phyloP scores from a whole-genome alignment of 202 grass and related monocot genomes.

The Brachypodium distachyon region DNA sequence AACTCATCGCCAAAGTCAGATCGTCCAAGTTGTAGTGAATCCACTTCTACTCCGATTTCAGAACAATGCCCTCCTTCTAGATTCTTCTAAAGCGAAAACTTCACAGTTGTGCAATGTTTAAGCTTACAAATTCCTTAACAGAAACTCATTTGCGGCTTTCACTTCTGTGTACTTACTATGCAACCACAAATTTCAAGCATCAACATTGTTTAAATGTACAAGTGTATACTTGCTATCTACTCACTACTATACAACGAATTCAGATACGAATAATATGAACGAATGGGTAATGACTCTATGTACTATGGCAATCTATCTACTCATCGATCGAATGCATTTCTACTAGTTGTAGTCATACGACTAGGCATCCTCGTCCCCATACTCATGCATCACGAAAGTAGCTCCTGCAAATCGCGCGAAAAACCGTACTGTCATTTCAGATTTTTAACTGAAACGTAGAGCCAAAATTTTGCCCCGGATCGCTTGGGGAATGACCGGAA shows the following conservation, averaged over 20 bases:
- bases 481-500: neutral
- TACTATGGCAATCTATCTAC: neutral
- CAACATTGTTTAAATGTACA: neutral
- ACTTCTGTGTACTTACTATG: neutral
- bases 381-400: neutral
- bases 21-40: slow-evolving; percentile 62
- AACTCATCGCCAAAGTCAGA: slow-evolving; percentile 70
- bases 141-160: no score
- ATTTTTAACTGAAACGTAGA: neutral
- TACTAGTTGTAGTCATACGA: neutral
- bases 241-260: neutral
- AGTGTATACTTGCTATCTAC: neutral
- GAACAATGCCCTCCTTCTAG: neutral
- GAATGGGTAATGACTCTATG: neutral
- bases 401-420: neutral
- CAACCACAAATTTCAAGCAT: neutral
- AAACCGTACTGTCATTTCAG: neutral
- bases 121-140: neutral
- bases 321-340: neutral
- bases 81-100: neutral
- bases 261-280: neutral
- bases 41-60: neutral
- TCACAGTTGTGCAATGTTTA: neutral
- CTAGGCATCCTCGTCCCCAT: neutral
- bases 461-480: neutral